These are phyloP conservation scores for Picochlorum sp. DNA, from an alignment of 139 green algal genomes.

Conservation along the genomic window DNA sequence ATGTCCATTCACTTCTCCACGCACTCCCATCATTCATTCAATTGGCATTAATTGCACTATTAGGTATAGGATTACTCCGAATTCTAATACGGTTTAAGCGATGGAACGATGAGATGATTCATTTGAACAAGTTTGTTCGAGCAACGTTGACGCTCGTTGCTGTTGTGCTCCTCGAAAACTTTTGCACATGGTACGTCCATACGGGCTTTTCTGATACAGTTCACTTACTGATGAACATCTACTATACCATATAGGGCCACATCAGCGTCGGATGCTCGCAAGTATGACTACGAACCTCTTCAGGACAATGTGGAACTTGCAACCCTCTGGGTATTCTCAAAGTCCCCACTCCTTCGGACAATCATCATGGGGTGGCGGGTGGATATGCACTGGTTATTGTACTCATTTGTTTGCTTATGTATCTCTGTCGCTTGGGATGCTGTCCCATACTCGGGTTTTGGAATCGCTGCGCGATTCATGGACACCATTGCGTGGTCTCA, in stretches of 20 bases:
- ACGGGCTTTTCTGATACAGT: not conserved
- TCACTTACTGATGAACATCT: conserved; percentile 20
- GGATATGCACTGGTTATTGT: conserved; percentile 56
- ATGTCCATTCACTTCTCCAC: not conserved
- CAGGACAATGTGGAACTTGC: conserved; percentile 62
- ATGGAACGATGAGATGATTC: conserved; percentile 48
- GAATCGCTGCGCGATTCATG: conserved; percentile 51
- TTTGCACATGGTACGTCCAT: conserved; percentile 34
- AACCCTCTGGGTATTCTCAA: conserved; percentile 21
- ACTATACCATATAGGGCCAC: conserved; percentile 29
- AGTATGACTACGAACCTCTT: conserved; percentile 52
- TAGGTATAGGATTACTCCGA: conserved; percentile 20
- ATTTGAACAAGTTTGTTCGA: conserved; percentile 36
- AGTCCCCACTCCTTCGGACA: conserved; percentile 6
- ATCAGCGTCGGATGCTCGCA: conserved; percentile 50
- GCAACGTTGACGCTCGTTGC: conserved; percentile 43
- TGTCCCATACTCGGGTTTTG: conserved; percentile 72
- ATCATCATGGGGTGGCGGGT: conserved; percentile 22
- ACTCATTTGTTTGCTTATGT: conserved; percentile 42
- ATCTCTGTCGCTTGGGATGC: conserved; percentile 58
- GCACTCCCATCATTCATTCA: conserved; percentile 5
- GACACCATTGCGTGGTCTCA: conserved; percentile 51
- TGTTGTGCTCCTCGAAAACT: conserved; percentile 53
- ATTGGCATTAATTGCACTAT: conserved; percentile 16
- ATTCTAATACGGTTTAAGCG: conserved; percentile 41